A percentile compares a stretch with the other conserved stretches of the same genome.
Evolutionary conservation across 1,139 yeast genomes (phyloP).

Genomic region (Yamadazyma songkhlaensis): DNA sequence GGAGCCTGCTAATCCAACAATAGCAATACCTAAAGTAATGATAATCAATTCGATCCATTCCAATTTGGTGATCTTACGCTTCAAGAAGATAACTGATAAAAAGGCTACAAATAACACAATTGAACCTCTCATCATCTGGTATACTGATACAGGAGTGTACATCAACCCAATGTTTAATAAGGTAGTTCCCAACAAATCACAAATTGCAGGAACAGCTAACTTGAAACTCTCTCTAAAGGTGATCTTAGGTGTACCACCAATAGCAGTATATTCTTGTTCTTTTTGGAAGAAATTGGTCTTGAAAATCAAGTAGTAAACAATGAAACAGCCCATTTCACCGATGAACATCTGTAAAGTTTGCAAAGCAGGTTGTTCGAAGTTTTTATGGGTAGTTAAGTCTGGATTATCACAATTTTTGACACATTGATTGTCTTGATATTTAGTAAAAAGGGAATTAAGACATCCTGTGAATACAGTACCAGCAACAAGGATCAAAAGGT

Average conservation of each 20-base stretch:
- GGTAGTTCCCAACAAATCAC: slow-evolving; percentile 75
- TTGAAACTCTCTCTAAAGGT: slow-evolving; percentile 24
- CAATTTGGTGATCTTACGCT: slow-evolving; percentile 50
- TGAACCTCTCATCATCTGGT: slow-evolving; percentile 84
- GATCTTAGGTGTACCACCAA: slow-evolving; percentile 15
- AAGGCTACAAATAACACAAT: slow-evolving; percentile 75
- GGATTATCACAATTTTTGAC: slow-evolving; percentile 55
- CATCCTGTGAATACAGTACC: slow-evolving; percentile 71
- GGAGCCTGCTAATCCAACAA: slow-evolving; percentile 73
- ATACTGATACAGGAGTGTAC: slow-evolving; percentile 77
- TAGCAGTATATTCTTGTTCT: slow-evolving; percentile 17
- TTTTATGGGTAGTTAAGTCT: slow-evolving; percentile 32
- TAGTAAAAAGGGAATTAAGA: slow-evolving; percentile 70
- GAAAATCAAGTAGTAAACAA: slow-evolving; percentile 39
- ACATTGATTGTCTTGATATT: slow-evolving; percentile 76
- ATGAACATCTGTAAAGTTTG: slow-evolving; percentile 82
- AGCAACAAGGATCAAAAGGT: slow-evolving; percentile 26
- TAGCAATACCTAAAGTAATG: slow-evolving; percentile 65
- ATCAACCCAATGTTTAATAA: slow-evolving; percentile 73
- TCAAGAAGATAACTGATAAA: slow-evolving; percentile 63
- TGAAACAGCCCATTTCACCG: slow-evolving; percentile 60
- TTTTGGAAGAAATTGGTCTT: slow-evolving; percentile 10
- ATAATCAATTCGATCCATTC: slow-evolving; percentile 68
- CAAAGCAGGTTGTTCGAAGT: slow-evolving; percentile 75
- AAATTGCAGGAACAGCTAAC: slow-evolving; percentile 60